Evolutionary conservation across 306 rosid species (phyloP).

Genomic region (Cercis canadensis): DNA sequence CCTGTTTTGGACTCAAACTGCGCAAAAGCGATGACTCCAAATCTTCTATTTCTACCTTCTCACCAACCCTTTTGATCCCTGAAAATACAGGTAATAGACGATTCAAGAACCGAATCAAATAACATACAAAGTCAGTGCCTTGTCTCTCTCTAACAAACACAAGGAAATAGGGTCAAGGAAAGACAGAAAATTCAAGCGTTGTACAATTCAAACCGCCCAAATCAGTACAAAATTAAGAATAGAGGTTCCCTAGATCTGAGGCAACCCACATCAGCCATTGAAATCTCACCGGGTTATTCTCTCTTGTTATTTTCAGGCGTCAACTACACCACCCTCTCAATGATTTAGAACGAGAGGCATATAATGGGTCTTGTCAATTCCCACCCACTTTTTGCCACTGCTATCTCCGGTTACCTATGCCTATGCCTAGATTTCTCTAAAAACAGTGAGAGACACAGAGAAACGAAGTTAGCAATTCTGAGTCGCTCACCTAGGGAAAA

Average conservation of each 20-base stretch:
- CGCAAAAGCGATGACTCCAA: conserved; percentile 36
- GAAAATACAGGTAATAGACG: conserved; percentile 31
- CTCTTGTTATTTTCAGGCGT: conserved; percentile 51
- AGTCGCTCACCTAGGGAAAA: conserved; percentile 50
- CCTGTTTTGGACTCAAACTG: conserved; percentile 35
- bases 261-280: conserved; percentile 53
- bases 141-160: conserved; percentile 41
- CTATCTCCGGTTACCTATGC: background rate
- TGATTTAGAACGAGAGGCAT: conserved; percentile 29
- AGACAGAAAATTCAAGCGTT: conserved; percentile 30
- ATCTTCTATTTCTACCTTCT: conserved; percentile 39
- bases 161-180: conserved; percentile 42
- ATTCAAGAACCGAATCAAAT: conserved; percentile 33
- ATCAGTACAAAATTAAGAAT: conserved; percentile 21
- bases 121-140: conserved; percentile 41
- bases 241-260: conserved; percentile 59
- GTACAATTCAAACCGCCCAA: conserved; percentile 3
- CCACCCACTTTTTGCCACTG: conserved; percentile 39
- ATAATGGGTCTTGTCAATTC: conserved; percentile 41
- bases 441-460: conserved; percentile 23
- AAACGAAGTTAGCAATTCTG: conserved; percentile 4
- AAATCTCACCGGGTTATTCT: conserved; percentile 30
- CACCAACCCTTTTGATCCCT: conserved; percentile 50
- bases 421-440: conserved; percentile 12
- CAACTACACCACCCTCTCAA: conserved; percentile 40